Evolutionary conservation across 2,329 filamentous ascomycete genomes (phyloP), one percentile per base, ranked within the genome.

Genomic region (Clonostachys solani): DNA sequence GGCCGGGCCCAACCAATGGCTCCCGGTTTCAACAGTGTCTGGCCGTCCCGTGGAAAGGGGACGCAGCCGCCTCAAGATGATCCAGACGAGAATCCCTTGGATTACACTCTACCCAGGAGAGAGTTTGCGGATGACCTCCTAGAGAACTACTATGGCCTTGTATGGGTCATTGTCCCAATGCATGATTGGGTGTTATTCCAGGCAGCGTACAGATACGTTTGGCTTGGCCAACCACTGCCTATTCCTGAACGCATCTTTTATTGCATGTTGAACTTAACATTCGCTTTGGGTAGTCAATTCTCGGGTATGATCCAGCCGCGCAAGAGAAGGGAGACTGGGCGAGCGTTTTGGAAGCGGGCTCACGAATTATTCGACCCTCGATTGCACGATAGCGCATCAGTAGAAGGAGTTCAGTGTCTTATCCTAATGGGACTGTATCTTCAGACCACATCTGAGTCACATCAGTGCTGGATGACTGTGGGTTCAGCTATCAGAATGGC

Each of bases 381-480:
- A 36, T 15, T 29, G n/a, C 35, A 43, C 40, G n/a, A 34, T 10
- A 16, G 23, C 36, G 36, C 40, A 0, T 74, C 71, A 0, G 52
- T 70, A 0, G 69, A 68, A 40, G 47, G 72, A 1, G 68, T 76
- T 2, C 73, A 76, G 50, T 74, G 66, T 40, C 56, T 75, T 1
- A 53, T 77, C 1, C 57, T 77, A 5, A 72, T 73, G 51, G 69
- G 67, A 8, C 72, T 74, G 40, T 77, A 75, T 49, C 55, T 76
- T 0, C 73, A 75, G 41, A 72, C 72, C 41, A 75, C 73, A 0
- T 66, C 71, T 15, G 66, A 67, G 5, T 65, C 69, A 0, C 68
- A 75, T 48, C 67, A 73, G 48, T 74, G 69, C 2, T 77, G 73
- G 74, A 73, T 75, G 56, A 65, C 72, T 5, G 67, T 72, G 1